A percentile compares a stretch with the other conserved stretches of the same genome.
Conservation (phyloP, 306 rosid genomes). For the Alnus rubra region DNA sequence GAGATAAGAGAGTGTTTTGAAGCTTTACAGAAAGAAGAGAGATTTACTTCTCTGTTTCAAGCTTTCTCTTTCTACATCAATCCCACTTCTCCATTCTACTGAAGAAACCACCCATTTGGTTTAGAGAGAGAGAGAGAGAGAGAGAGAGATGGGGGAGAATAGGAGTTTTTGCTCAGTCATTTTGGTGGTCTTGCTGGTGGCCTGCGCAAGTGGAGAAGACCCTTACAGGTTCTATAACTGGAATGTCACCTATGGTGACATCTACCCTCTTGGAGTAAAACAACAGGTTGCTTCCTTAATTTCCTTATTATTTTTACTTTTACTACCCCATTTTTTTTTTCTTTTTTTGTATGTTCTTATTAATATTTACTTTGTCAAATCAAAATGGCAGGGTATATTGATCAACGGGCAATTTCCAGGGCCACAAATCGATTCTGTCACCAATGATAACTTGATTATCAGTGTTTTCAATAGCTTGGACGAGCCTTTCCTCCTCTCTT, state of each 20-base stretch:
- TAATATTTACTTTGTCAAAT: not conserved
- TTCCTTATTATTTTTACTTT: not conserved
- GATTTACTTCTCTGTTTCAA: constrained; percentile 15
- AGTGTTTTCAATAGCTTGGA: constrained; percentile 76
- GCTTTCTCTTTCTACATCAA: constrained; percentile 6
- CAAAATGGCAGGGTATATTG: constrained; percentile 67
- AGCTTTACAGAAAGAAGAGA: constrained; percentile 22
- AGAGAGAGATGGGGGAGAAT: constrained; percentile 35
- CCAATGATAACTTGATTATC: constrained; percentile 85
- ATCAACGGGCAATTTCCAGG: constrained; percentile 94
- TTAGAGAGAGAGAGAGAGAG: not conserved
- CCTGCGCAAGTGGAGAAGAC: constrained; percentile 59
- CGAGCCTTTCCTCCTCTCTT: constrained; percentile 82
- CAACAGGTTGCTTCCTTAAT: constrained; percentile 49
- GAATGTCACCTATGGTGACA: constrained; percentile 86
- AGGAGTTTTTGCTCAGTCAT: constrained; percentile 33
- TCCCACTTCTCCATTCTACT: constrained; percentile 20
- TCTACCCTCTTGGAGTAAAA: constrained; percentile 81
- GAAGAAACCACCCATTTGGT: constrained; percentile 4
- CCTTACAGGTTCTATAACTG: constrained; percentile 76
- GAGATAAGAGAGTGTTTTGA: constrained; percentile 10
- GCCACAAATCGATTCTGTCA: constrained; percentile 74
- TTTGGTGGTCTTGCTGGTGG: constrained; percentile 40
- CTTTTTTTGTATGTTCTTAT: not conserved
- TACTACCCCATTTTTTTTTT: too few species aligned